Percentiles rank a stretch among this genome's conserved stretches.
Conservation (phyloP, 2,329 filamentous ascomycete species). For the Paracamarosporium sp. region DNA sequence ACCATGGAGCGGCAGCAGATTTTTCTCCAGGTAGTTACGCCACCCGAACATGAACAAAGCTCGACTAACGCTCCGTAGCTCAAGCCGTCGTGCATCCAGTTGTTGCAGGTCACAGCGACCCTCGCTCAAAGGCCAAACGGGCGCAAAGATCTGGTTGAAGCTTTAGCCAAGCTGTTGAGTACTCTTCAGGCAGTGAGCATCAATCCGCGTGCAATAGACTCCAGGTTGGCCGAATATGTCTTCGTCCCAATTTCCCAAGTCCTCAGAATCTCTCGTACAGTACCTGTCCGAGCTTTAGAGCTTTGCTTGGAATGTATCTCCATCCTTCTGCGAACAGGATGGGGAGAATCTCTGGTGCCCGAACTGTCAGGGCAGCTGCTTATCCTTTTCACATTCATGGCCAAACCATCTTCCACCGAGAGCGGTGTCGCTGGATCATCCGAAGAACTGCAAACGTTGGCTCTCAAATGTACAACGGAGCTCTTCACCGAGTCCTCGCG, state of each 20-base stretch:
- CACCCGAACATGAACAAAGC: background rate
- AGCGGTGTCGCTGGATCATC: constrained; percentile 57
- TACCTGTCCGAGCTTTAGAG: constrained; percentile 77
- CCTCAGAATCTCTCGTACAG: constrained; percentile 75
- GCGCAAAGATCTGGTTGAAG: constrained; percentile 55
- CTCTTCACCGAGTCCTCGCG: constrained; percentile 68
- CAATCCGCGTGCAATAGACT: constrained; percentile 64
- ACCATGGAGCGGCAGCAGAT: constrained; percentile 46
- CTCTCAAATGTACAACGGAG: constrained; percentile 72
- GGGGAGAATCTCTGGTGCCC: constrained; percentile 73
- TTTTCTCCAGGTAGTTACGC: constrained; percentile 45
- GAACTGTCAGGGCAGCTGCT: constrained; percentile 83
- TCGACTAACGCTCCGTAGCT: constrained; percentile 49
- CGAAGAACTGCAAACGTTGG: constrained; percentile 77
- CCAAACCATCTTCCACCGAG: constrained; percentile 70
- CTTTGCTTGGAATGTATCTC: constrained; percentile 76
- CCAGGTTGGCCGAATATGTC: constrained; percentile 88
- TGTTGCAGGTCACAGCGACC: constrained; percentile 61
- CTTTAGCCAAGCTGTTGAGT: constrained; percentile 55
- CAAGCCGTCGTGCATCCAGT: constrained; percentile 64
- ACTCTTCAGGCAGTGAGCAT: constrained; percentile 44
- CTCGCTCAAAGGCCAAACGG: constrained; percentile 56
- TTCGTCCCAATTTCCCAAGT: constrained; percentile 93
- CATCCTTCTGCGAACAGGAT: constrained; percentile 77
- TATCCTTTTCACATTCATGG: constrained; percentile 81